Conservation (phyloP, 768 basidiomycete species). For the Leccinellum rugosiceps region DNA sequence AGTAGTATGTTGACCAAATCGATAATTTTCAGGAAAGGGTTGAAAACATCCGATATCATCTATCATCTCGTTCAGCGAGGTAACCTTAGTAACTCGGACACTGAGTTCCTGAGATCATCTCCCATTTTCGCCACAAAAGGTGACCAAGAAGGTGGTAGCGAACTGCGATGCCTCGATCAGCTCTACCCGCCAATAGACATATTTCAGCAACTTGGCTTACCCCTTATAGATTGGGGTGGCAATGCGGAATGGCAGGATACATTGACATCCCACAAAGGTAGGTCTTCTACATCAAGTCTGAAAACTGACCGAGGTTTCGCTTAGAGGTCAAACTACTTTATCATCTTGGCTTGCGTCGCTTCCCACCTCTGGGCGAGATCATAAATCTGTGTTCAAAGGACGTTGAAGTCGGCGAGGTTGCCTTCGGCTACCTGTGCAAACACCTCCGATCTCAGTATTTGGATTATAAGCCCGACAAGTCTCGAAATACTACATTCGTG, state of each 20-base stretch:
- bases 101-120: too few relatives aligned
- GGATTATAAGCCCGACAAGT: slow-evolving; percentile 50
- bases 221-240: slow-evolving; percentile 80
- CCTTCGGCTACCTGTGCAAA: slow-evolving; percentile 78
- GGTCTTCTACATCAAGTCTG: neutral
- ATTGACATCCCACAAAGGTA: neutral
- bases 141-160: too few relatives aligned
- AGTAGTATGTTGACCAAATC: too few relatives aligned
- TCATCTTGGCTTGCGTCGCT: neutral
- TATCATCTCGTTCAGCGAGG: too few relatives aligned
- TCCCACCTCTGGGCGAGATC: neutral
- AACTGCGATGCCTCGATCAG: slow-evolving; percentile 20
- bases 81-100: too few relatives aligned
- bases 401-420: slow-evolving; percentile 43
- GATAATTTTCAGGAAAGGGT: too few relatives aligned
- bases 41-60: too few relatives aligned
- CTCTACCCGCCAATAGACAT: slow-evolving; percentile 79
- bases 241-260: slow-evolving; percentile 63
- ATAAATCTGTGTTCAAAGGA: neutral
- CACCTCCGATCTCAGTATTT: neutral
- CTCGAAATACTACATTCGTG: slow-evolving; percentile 27
- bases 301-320: neutral
- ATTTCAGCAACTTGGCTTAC: slow-evolving; percentile 66
- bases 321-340: neutral
- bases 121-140: too few relatives aligned